phyloP scores from a whole-genome alignment of 208 protist genomes.

The Angomonas ambiguus region DNA sequence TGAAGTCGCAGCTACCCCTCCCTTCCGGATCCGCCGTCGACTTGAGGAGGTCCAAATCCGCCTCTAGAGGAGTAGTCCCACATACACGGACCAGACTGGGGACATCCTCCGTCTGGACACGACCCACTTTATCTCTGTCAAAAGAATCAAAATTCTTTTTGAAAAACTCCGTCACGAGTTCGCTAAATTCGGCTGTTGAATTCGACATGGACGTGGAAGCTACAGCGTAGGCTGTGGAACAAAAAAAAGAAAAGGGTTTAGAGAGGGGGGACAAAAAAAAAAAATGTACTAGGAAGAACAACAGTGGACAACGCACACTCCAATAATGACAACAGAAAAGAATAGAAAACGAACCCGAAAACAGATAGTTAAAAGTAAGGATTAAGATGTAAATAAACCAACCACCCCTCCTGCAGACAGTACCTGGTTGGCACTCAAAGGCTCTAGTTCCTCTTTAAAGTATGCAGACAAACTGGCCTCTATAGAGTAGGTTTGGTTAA shows the following conservation, averaged over 20 bases:
- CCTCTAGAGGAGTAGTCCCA: conserved; percentile 63
- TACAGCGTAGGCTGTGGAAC: background rate
- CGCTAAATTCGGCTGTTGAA: conserved; percentile 35
- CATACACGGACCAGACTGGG: conserved; percentile 64
- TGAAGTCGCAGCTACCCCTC: conserved; percentile 69
- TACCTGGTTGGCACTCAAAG: background rate
- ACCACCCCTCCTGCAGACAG: background rate
- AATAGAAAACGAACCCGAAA: background rate
- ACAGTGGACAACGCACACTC: no score
- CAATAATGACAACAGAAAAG: background rate
- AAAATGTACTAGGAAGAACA: conserved; percentile 18
- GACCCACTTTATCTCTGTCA: conserved; percentile 77
- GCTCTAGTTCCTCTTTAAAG: conserved; percentile 4
- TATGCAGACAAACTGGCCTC: background rate
- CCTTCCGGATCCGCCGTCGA: conserved; percentile 52
- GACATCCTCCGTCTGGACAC: conserved; percentile 48
- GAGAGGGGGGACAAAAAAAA: conserved; percentile 17
- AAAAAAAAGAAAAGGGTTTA: background rate
- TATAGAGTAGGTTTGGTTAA: background rate
- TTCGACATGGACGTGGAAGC: background rate
- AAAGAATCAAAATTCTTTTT: conserved; percentile 66
- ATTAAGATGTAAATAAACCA: background rate
- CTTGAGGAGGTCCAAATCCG: conserved; percentile 47
- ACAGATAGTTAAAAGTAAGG: conserved; percentile 11
- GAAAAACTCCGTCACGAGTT: conserved; percentile 49